Conservation (phyloP, 2,329 filamentous ascomycete genomes). For the Ampelomyces quisqualis region DNA sequence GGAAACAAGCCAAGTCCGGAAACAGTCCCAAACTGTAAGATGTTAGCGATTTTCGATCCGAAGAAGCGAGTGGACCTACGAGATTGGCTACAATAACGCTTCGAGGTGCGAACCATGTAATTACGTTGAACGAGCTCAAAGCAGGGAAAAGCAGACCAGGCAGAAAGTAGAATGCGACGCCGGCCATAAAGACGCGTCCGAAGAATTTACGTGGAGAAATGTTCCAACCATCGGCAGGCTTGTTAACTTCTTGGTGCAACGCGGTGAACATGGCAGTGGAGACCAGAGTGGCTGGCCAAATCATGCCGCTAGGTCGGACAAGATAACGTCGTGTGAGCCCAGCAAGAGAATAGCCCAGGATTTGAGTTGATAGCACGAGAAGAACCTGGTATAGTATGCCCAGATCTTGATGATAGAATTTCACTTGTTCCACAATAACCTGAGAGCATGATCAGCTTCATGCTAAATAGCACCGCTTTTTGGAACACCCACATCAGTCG, state of each 20-base stretch:
- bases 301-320: conserved; percentile 83
- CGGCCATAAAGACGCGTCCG: conserved; percentile 67
- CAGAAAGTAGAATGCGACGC: conserved; percentile 81
- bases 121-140: conserved; percentile 82
- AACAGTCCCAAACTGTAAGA: conserved; percentile 68
- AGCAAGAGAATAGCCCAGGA: conserved; percentile 82
- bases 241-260: conserved; percentile 81
- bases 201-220: conserved; percentile 86
- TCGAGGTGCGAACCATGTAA: conserved; percentile 85
- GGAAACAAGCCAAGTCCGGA: conserved; percentile 83
- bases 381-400: conserved; percentile 76
- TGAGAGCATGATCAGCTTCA: conserved; percentile 21
- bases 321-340: conserved; percentile 78
- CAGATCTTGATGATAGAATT: conserved; percentile 82
- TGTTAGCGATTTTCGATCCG: conserved; percentile 5
- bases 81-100: conserved; percentile 85
- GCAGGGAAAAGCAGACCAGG: conserved; percentile 81
- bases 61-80: conserved; percentile 36
- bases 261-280: conserved; percentile 88
- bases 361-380: conserved; percentile 81
- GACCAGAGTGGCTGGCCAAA: conserved; percentile 87
- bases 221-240: conserved; percentile 76
- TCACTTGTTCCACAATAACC: conserved; percentile 84
- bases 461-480: not conserved
- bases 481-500: conserved; percentile 63